These are phyloP conservation scores for Aureobasidium subglaciale DNA, from an alignment of 2,329 filamentous ascomycete genomes.

Conservation along the genomic window DNA sequence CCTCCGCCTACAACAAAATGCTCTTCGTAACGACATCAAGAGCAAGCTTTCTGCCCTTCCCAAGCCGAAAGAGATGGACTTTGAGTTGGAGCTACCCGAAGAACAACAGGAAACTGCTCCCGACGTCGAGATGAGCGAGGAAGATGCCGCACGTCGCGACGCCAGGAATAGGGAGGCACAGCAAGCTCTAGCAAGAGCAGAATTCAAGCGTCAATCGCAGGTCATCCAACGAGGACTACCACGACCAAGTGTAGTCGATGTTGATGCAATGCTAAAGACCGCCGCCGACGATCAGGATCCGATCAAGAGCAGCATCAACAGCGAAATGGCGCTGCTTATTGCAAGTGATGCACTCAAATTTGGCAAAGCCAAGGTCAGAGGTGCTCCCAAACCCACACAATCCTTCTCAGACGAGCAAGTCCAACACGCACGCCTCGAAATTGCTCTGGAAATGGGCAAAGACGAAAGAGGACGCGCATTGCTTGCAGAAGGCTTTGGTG, in stretches of 20 bases:
- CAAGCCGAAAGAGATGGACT: constrained; percentile 87
- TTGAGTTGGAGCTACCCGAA: constrained; percentile 87
- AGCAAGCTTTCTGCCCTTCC: constrained; percentile 74
- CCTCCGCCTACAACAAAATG: constrained; percentile 61
- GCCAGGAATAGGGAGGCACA: constrained; percentile 54
- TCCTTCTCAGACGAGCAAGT: constrained; percentile 64
- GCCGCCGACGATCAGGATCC: constrained; percentile 57
- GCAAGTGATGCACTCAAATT: constrained; percentile 75
- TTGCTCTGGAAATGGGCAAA: constrained; percentile 60
- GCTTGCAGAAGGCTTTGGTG: constrained; percentile 41
- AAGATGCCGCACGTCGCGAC: constrained; percentile 69
- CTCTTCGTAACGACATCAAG: constrained; percentile 61
- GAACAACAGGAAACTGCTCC: constrained; percentile 58
- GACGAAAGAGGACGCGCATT: constrained; percentile 42
- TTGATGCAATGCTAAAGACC: constrained; percentile 58
- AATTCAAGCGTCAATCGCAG: constrained; percentile 78
- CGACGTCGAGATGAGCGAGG: constrained; percentile 49
- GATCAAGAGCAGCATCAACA: constrained; percentile 62
- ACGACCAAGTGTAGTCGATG: constrained; percentile 65
- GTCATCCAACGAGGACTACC: constrained; percentile 84
- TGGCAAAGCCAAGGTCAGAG: constrained; percentile 59
- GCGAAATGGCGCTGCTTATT: constrained; percentile 72
- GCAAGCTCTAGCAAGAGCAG: constrained; percentile 59
- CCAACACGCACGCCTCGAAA: constrained; percentile 66
- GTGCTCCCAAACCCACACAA: constrained; percentile 53